Conservation (phyloP, 2,329 filamentous ascomycete species). For the Hawksworthiomyces lignivorus region DNA sequence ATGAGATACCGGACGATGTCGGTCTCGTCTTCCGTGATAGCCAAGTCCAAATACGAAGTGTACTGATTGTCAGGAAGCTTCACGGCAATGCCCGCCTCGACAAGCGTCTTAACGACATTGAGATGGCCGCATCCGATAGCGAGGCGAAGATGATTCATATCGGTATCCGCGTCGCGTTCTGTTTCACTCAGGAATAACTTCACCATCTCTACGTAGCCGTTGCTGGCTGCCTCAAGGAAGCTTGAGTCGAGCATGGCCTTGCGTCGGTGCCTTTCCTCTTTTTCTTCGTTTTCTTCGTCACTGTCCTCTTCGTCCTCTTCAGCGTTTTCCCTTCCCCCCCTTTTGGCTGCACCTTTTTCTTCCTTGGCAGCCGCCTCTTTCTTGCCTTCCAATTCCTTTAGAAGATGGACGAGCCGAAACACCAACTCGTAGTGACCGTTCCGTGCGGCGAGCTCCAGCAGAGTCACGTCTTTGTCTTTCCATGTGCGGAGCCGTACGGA, state of each 20-base stretch:
- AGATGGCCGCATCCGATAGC: slow-evolving; percentile 1
- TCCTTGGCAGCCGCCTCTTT: background rate
- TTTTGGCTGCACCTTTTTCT: background rate
- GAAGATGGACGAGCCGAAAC: background rate
- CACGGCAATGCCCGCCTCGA: background rate
- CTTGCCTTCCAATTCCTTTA: background rate
- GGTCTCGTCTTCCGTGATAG: background rate
- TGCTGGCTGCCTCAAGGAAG: background rate
- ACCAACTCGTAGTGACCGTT: background rate
- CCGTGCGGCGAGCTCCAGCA: background rate
- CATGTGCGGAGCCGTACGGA: background rate
- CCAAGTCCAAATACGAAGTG: slow-evolving; percentile 2
- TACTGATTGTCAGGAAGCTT: background rate
- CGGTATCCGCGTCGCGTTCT: background rate
- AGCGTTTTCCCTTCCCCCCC: background rate
- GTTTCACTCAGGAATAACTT: background rate
- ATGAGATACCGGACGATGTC: slow-evolving; percentile 4
- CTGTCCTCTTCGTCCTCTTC: background rate
- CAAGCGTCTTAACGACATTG: background rate
- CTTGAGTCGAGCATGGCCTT: background rate
- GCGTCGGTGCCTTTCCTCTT: background rate
- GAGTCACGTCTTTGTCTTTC: background rate
- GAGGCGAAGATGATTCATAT: background rate
- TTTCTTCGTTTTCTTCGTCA: background rate
- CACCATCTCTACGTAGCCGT: background rate